Conservation (phyloP, 2,329 filamentous ascomycete genomes). For the Fusarium sp. region DNA sequence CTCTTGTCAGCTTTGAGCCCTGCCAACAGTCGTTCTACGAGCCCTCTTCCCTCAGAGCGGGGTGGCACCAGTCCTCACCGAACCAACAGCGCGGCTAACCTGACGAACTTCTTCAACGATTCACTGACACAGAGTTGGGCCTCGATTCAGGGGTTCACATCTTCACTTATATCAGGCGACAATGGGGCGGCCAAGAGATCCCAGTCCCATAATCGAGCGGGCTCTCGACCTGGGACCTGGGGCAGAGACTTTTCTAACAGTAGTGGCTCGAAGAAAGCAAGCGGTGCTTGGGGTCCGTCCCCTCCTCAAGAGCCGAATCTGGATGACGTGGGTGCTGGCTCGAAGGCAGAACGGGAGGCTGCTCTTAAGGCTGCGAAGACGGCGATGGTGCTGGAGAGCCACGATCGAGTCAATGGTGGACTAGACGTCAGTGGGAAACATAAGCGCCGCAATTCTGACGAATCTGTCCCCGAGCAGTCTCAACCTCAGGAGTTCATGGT, state of each 20-base stretch:
- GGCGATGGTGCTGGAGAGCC: slow-evolving; percentile 71
- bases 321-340: slow-evolving; percentile 67
- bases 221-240: slow-evolving; percentile 42
- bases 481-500: slow-evolving; percentile 82
- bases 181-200: slow-evolving; percentile 41
- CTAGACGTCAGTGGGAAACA: slow-evolving; percentile 67
- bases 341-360: slow-evolving; percentile 65
- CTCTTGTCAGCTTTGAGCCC: slow-evolving; percentile 54
- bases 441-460: slow-evolving; percentile 79
- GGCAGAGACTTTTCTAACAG: slow-evolving; percentile 34
- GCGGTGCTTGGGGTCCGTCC: slow-evolving; percentile 64
- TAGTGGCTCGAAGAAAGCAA: slow-evolving; percentile 32
- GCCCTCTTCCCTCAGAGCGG: slow-evolving; percentile 63
- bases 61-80: slow-evolving; percentile 48
- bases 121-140: slow-evolving; percentile 68
- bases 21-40: slow-evolving; percentile 59
- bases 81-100: slow-evolving; percentile 54
- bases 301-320: slow-evolving; percentile 56
- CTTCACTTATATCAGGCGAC: slow-evolving; percentile 56
- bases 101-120: slow-evolving; percentile 61
- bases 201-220: slow-evolving; percentile 42
- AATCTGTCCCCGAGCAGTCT: slow-evolving; percentile 64
- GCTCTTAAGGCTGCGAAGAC: slow-evolving; percentile 68
- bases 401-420: slow-evolving; percentile 70
- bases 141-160: slow-evolving; percentile 67